Evolutionary conservation across 2,329 filamentous ascomycete genomes (phyloP), one percentile per base, ranked within the genome.

Genomic region (Fusarium palustre): DNA sequence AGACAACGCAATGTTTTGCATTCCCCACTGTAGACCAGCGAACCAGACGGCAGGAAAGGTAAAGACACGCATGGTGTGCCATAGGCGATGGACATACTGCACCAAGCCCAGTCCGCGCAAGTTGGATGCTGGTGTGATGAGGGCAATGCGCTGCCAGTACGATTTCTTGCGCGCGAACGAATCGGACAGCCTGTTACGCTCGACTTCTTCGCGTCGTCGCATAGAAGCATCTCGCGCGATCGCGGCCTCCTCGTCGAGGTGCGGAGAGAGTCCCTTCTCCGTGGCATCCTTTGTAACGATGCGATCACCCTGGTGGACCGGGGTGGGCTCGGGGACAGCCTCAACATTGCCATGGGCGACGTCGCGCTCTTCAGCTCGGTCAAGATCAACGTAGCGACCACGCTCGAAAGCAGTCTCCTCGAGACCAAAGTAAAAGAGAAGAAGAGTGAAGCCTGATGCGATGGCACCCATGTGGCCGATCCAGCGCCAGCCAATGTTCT

Each of bases 1-100:
- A 2, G 84, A 85, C 24, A 89, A 77, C 76, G 86, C 88, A n/a
- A 86, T 85, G 67, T 88, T 86, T 74, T 88, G 87, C 31, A 85
- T 80, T 6, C 86, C 86, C 86, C 86, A 88, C 71, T 88, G 86
- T 25, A 88, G 75, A 11, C 86, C 86, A 4, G 85, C 85, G 64
- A 84, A 88, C 66, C 86, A 81, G 12, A 88, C 85, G 2, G 86
- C 86, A 0, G 86, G 86, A 62, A 88, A 88, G 3, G 81, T 81
- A 72, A 88, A 88, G 42, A 88, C 79, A n/a, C 85, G 82, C 52
- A 88, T 76, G 0, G 84, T 88, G 68, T 88, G 84, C 68, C 83
- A 84, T 4, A 88, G 78, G 3, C 86, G 85, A 41, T 78, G 74
- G 30, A 81, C 75, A 66, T 88, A 89, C 70, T 88, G 86, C 69